Evolutionary conservation across 805 yeast species (phyloP).

Genomic region (Metschnikowia amazonensis): DNA sequence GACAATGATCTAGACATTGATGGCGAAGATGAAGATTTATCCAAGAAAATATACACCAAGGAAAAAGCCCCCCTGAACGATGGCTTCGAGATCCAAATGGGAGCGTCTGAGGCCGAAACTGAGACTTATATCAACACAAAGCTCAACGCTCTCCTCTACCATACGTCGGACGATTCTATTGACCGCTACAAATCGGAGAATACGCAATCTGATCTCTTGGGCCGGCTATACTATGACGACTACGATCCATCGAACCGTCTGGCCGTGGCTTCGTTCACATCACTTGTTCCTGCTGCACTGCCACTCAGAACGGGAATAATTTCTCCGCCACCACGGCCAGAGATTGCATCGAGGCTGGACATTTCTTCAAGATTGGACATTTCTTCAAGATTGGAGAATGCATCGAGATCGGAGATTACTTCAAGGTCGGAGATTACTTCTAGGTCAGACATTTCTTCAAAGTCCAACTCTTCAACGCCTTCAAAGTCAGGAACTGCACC

Average conservation of each 20-base stretch:
- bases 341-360: neutral
- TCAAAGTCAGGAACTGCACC: too few species aligned
- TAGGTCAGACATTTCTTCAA: too few species aligned
- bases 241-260: slow-evolving; percentile 31
- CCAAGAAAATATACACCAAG: slow-evolving; percentile 16
- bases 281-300: slow-evolving; percentile 8
- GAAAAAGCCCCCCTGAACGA: slow-evolving; percentile 13
- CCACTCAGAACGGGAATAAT: neutral
- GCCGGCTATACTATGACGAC: slow-evolving; percentile 42
- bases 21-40: neutral
- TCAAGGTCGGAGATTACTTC: neutral
- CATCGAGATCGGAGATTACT: too few species aligned
- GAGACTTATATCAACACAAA: slow-evolving; percentile 37
- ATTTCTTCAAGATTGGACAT: too few species aligned
- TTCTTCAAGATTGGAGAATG: too few species aligned
- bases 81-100: slow-evolving; percentile 1
- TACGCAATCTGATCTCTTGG: slow-evolving; percentile 37
- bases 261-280: slow-evolving; percentile 16
- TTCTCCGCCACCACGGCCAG: slow-evolving; percentile 6
- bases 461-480: too few species aligned
- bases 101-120: slow-evolving; percentile 15
- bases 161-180: slow-evolving; percentile 35
- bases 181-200: slow-evolving; percentile 37
- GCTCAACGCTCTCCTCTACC: slow-evolving; percentile 36
- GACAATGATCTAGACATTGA: slow-evolving; percentile 4